phyloP scores from a whole-genome alignment of 2,329 filamentous ascomycete species.

The Talaromyces amestolkiae region DNA sequence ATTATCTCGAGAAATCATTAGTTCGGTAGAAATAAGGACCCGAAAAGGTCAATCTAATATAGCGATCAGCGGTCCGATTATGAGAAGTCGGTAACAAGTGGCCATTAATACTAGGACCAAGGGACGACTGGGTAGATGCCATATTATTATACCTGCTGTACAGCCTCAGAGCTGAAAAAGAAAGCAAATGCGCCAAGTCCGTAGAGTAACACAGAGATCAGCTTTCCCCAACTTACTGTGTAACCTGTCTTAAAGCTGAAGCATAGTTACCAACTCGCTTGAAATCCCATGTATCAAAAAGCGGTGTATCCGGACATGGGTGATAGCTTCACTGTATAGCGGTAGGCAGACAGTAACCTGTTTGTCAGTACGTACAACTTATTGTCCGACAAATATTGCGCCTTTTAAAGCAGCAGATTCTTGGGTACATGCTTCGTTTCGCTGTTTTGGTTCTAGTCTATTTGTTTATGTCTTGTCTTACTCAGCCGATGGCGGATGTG shows the following conservation, averaged over 20 bases:
- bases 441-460: neutral
- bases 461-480: neutral
- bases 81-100: neutral
- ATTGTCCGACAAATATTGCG: neutral
- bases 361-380: neutral
- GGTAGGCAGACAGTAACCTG: neutral
- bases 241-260: neutral
- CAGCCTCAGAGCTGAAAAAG: neutral
- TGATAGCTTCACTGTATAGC: neutral
- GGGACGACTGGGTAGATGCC: neutral
- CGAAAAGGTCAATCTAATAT: neutral
- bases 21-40: neutral
- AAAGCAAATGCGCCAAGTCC: neutral
- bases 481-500: neutral
- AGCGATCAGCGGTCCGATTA: neutral
- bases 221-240: neutral
- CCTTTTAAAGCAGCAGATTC: neutral
- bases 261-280: neutral
- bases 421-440: neutral
- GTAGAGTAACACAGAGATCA: neutral
- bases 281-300: neutral
- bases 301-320: neutral
- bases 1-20: constrained; percentile 3
- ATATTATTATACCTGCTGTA: neutral
- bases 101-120: neutral